Conservation (phyloP, 2,329 filamentous ascomycete species). For the Phaeoacremonium minimum region DNA sequence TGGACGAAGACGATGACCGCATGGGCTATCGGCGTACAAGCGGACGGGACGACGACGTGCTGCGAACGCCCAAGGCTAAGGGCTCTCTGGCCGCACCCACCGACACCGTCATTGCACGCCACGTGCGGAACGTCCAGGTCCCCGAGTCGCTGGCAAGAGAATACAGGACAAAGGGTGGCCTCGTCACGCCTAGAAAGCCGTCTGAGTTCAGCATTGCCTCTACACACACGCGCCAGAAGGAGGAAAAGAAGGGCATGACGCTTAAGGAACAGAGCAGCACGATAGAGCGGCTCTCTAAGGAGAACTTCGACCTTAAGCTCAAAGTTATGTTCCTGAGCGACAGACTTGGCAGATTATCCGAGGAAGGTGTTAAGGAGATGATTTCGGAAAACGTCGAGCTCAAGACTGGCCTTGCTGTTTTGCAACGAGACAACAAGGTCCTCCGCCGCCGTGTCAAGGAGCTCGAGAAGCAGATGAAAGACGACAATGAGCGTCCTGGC, state of each 20-base stretch:
- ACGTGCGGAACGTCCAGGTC: slow-evolving; percentile 85
- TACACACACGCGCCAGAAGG: slow-evolving; percentile 53
- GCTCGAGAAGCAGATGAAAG: slow-evolving; percentile 73
- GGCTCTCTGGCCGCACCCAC: slow-evolving; percentile 63
- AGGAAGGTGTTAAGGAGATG: slow-evolving; percentile 96
- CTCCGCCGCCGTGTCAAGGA: slow-evolving; percentile 79
- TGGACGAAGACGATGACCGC: slow-evolving; percentile 42
- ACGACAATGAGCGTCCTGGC: slow-evolving; percentile 58
- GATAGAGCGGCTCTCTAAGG: slow-evolving; percentile 92
- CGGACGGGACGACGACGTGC: slow-evolving; percentile 34
- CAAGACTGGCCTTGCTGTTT: slow-evolving; percentile 81
- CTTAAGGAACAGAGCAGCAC: slow-evolving; percentile 97
- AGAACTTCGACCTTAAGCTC: slow-evolving; percentile 96
- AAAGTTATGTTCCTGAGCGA: slow-evolving; percentile 97
- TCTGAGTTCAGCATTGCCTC: slow-evolving; percentile 48
- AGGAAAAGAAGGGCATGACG: slow-evolving; percentile 72
- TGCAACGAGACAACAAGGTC: slow-evolving; percentile 86
- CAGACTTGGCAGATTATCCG: slow-evolving; percentile 85
- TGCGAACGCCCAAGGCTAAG: slow-evolving; percentile 68
- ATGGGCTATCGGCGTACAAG: slow-evolving; percentile 20
- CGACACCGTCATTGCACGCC: slow-evolving; percentile 83
- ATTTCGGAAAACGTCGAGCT: slow-evolving; percentile 96
- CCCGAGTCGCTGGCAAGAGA: slow-evolving; percentile 84
- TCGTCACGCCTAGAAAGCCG: slow-evolving; percentile 53
- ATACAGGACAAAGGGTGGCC: slow-evolving; percentile 71